Conservation (phyloP, 2,329 filamentous ascomycete genomes). For the Microdochium bolleyi region DNA sequence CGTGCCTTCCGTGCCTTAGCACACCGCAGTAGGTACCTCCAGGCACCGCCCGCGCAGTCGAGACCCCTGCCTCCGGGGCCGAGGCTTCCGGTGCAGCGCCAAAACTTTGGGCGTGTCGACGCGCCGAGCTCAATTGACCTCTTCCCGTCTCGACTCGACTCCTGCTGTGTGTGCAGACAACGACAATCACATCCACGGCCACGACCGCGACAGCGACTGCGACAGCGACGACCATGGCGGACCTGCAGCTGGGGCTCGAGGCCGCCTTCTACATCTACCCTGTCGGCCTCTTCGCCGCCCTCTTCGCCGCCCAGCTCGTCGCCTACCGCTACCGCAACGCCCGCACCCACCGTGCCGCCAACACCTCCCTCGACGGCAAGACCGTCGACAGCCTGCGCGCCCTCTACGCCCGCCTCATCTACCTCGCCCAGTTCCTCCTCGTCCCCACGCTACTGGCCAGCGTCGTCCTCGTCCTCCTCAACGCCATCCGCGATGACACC, state of each 20-base stretch:
- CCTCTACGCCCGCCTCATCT: constrained; percentile 23
- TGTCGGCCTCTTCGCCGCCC: constrained; percentile 24
- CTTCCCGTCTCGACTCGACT: no score
- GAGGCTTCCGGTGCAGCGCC: no score
- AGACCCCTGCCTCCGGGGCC: no score
- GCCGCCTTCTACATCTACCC: constrained; percentile 33
- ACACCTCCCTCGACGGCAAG: constrained; percentile 18
- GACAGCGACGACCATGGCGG: constrained; percentile 30
- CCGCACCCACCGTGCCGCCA: constrained; percentile 7
- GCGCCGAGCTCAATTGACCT: no score
- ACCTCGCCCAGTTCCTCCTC: constrained; percentile 24
- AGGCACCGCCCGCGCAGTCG: no score
- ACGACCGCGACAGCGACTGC: background rate
- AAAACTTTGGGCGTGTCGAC: no score
- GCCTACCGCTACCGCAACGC: constrained; percentile 24
- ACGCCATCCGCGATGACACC: constrained; percentile 21
- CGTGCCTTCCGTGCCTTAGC: no score
- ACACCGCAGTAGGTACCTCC: no score
- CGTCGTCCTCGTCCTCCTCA: constrained; percentile 20
- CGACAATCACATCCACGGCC: background rate
- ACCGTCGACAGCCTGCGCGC: constrained; percentile 16
- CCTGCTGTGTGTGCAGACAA: no score
- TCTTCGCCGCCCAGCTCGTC: constrained; percentile 26
- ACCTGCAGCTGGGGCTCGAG: constrained; percentile 24
- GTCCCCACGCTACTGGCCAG: constrained; percentile 21